Conservation (phyloP, 805 yeast genomes). For the Scheffersomyces lignosus region DNA sequence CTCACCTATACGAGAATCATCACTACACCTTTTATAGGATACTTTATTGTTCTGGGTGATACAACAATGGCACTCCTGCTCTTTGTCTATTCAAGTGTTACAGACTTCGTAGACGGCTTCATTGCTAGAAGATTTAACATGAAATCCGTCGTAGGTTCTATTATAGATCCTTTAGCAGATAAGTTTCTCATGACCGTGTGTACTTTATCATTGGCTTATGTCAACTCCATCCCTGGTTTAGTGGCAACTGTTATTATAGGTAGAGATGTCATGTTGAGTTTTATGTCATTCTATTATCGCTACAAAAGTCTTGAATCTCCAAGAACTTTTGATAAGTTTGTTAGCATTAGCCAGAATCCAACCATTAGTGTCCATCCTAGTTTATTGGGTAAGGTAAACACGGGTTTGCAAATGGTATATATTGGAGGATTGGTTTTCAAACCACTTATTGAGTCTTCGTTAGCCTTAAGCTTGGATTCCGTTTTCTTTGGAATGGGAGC, state of each 20-base stretch:
- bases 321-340: constrained; percentile 65
- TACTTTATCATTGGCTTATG: constrained; percentile 71
- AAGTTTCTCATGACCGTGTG: constrained; percentile 85
- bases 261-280: constrained; percentile 71
- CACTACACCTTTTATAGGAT: constrained; percentile 84
- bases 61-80: constrained; percentile 65
- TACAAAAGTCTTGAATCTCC: constrained; percentile 76
- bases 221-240: constrained; percentile 64
- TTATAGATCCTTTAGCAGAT: constrained; percentile 95
- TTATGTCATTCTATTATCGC: constrained; percentile 71
- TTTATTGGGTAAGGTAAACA: constrained; percentile 80
- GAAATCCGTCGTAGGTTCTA: constrained; percentile 82
- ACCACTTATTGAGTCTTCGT: constrained; percentile 29
- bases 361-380: constrained; percentile 90
- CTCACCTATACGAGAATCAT: constrained; percentile 79
- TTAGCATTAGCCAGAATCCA: constrained; percentile 71
- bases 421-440: constrained; percentile 51
- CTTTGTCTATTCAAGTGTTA: constrained; percentile 82
- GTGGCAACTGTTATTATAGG: constrained; percentile 76
- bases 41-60: constrained; percentile 64
- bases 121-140: constrained; percentile 80
- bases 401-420: constrained; percentile 90
- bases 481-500: constrained; percentile 26
- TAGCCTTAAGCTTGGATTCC: constrained; percentile 11
- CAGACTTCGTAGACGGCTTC: constrained; percentile 90